Base-by-base conservation (phyloP, 257 asterid genomes). In the Knoxia roxburghii region DNA sequence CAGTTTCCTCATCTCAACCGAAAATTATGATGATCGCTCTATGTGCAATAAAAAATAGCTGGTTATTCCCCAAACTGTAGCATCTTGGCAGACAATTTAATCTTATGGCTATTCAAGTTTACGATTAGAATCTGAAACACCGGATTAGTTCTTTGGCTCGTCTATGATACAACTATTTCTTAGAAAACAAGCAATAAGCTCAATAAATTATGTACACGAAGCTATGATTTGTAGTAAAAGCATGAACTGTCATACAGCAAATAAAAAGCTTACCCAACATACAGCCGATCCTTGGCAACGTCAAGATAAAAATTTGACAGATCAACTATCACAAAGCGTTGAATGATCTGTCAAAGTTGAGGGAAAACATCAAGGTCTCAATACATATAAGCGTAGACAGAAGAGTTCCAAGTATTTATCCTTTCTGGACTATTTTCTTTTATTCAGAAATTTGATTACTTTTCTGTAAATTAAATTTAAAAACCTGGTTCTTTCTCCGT, bases 291-390 rank as follows among this genome's bases (percentile, higher is more conserved):
- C 84, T 93, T 93, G 65, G 95, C 96, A 51, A 87, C 95, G 73
- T 93, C 99, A 71, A 93, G 78, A 84, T 93, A 93, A 81, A 93
- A 93, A 75, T 87, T 93, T 61, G 99, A 93, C 81, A 90, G 99
- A 81, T 93, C 97, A 69, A 93, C 90, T 1, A 88, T 90, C 43
- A 80, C 95, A 82, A 88, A 93, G 27, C 99, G 88, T 76, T 93
- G 99, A 83, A 90, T 85, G 52, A 68, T 83, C 99, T 90, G 95
- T 56, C 75, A 55, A 64, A 81, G 64, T 59, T 74, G 13, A 21
- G 23, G 52, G n/a, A 33, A 45, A n/a, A 63, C 54, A 56, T 6
- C 26, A 26, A 24, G 51, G 52, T 18, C 65, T 39, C 35, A 11
- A 27, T 37, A 39, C 2, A 39, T 15, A 23, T 39, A 37, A 18